These are phyloP conservation scores for Phytophthora megakarya DNA, from an alignment of 352 stramenopile species.

Conservation along the genomic window DNA sequence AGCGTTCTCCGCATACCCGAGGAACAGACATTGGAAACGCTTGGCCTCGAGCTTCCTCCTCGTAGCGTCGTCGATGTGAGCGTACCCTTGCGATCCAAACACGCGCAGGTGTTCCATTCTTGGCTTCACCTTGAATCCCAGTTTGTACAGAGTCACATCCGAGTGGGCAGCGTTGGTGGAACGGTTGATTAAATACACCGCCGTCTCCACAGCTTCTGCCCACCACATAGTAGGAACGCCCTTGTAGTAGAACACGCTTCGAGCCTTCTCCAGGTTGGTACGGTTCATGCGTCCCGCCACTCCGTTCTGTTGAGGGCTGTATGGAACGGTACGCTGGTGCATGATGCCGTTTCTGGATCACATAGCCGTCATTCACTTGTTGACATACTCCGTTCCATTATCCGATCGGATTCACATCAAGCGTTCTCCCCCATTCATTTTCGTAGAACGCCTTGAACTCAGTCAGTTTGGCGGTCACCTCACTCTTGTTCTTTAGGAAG, in stretches of 20 bases:
- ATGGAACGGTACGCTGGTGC: slow-evolving; percentile 2
- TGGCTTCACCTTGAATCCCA: not conserved
- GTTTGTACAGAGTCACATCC: not conserved
- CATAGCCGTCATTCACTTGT: slow-evolving; percentile 5
- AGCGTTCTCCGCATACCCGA: not conserved
- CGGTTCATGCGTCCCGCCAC: slow-evolving; percentile 15
- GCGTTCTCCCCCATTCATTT: slow-evolving; percentile 21
- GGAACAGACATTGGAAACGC: too few species aligned
- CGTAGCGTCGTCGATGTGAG: slow-evolving; percentile 30
- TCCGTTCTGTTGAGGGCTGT: slow-evolving; percentile 26
- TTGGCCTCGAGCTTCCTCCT: slow-evolving; percentile 34
- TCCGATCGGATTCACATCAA: slow-evolving; percentile 30
- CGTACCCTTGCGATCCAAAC: slow-evolving; percentile 4
- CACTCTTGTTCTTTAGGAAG: slow-evolving; percentile 30
- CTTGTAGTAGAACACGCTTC: too few species aligned
- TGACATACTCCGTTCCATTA: slow-evolving; percentile 37
- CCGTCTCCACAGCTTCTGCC: too few species aligned
- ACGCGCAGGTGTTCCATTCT: not conserved
- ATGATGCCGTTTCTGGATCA: too few species aligned
- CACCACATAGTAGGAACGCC: too few species aligned
- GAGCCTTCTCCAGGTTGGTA: too few species aligned
- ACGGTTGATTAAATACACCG: not conserved
- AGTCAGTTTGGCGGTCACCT: slow-evolving; percentile 22
- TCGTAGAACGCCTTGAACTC: too few species aligned
- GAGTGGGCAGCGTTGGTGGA: not conserved